A percentile compares a stretch with the other conserved stretches of the same genome.
Evolutionary conservation across 768 basidiomycete species (phyloP).

Genomic region (Tephrocybe sp.): DNA sequence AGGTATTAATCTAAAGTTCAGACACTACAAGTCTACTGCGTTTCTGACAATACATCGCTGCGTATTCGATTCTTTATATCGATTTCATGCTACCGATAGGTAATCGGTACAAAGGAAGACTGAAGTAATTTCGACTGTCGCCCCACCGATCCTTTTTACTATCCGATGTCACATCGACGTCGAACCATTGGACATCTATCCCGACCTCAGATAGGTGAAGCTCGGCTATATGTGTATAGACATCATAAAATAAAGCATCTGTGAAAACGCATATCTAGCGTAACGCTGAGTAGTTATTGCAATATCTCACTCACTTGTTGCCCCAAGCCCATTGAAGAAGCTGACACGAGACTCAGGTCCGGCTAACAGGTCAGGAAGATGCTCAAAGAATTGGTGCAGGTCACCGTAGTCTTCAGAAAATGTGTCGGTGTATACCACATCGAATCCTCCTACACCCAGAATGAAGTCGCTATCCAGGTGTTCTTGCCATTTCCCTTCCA

Average conservation of each 20-base stretch:
- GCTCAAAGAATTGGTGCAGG: constrained; percentile 78
- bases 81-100: constrained; percentile 44
- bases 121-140: constrained; percentile 72
- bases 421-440: constrained; percentile 89
- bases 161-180: constrained; percentile 61
- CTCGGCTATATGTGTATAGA: constrained; percentile 83
- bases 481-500: constrained; percentile 96
- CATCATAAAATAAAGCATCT: constrained; percentile 90
- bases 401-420: constrained; percentile 88
- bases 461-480: constrained; percentile 60
- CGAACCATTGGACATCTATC: constrained; percentile 75
- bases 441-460: constrained; percentile 71
- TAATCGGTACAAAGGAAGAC: constrained; percentile 69
- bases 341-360: constrained; percentile 79
- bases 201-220: constrained; percentile 84
- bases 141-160: constrained; percentile 69
- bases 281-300: background rate
- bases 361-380: constrained; percentile 71
- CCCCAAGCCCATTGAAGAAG: constrained; percentile 97
- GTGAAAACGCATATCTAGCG: constrained; percentile 10
- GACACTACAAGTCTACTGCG: background rate
- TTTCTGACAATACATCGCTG: no score
- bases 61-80: constrained; percentile 6
- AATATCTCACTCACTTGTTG: constrained; percentile 74
- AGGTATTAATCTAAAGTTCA: constrained; percentile 1